phyloP scores from a whole-genome alignment of 225 moss, liverwort and hornwort genomes.

The Antitrichia curtipendula region DNA sequence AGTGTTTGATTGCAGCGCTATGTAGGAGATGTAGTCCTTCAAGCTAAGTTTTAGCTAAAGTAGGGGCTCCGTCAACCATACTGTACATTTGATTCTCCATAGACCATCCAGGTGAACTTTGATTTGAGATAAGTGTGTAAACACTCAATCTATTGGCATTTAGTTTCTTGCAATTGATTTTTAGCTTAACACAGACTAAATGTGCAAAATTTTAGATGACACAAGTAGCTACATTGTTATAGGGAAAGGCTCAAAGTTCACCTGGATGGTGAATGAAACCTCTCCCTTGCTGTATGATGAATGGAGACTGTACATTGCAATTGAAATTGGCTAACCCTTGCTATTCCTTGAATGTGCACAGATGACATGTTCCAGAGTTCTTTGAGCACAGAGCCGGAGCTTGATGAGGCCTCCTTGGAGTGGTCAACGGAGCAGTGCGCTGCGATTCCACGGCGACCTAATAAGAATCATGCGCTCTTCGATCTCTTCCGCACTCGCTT shows the following conservation, averaged over 20 bases:
- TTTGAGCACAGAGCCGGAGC: constrained; percentile 3
- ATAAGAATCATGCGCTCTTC: background rate
- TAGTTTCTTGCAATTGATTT: background rate
- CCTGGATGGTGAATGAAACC: background rate
- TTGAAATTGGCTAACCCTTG: background rate
- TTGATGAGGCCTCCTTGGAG: background rate
- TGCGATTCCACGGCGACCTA: background rate
- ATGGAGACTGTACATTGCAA: background rate
- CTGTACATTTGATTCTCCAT: background rate
- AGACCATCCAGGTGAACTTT: background rate
- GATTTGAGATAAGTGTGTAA: background rate
- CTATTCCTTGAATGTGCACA: background rate
- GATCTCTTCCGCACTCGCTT: constrained; percentile 7
- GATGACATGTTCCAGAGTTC: constrained; percentile 36
- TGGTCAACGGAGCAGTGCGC: constrained; percentile 1
- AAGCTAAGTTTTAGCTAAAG: background rate
- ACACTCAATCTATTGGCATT: background rate
- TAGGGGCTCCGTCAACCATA: no score
- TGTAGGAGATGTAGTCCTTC: background rate
- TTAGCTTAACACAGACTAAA: no score
- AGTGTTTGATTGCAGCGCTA: background rate
- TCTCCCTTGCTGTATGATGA: background rate
- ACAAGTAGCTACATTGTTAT: background rate
- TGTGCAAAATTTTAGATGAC: background rate
- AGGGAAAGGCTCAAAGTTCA: background rate